Conservation (phyloP, 495 filamentous ascomycete genomes). For the Talaromyces adpressus region DNA sequence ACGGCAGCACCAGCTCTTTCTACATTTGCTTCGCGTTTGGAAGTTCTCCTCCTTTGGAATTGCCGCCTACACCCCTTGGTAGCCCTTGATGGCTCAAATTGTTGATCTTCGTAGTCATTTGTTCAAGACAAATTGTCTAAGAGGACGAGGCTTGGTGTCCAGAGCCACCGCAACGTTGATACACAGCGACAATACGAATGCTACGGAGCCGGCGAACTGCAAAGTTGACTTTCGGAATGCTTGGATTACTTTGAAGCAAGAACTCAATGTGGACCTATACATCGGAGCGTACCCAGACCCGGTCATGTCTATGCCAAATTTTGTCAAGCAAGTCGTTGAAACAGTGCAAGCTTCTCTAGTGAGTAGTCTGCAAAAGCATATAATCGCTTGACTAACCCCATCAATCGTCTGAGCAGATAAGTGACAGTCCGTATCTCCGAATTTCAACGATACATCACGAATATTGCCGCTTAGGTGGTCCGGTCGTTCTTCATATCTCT, state of each 20-base stretch:
- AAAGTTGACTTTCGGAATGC: neutral
- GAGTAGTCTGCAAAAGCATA: neutral
- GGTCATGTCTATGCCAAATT: neutral
- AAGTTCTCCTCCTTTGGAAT: neutral
- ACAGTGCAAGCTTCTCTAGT: neutral
- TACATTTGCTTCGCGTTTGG: neutral
- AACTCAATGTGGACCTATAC: neutral
- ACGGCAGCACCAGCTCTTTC: neutral
- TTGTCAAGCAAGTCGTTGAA: constrained; percentile 4
- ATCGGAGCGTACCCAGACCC: neutral
- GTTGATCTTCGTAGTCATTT: constrained; percentile 2
- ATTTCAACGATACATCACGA: neutral
- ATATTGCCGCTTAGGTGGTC: neutral
- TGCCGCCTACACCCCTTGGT: neutral
- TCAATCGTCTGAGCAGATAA: neutral
- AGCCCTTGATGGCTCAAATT: neutral
- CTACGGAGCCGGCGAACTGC: neutral
- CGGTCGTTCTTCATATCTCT: neutral
- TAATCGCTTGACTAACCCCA: neutral
- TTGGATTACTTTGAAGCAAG: constrained; percentile 1
- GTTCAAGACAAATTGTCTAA: neutral
- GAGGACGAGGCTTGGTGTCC: constrained; percentile 1
- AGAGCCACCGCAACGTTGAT: constrained; percentile 3
- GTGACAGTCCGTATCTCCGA: neutral
- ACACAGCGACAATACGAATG: neutral